Evolutionary conservation across 1,284 basidiomycete species (phyloP), one percentile per base, ranked within the genome.

Genomic region (Ceratobasidium sp.): DNA sequence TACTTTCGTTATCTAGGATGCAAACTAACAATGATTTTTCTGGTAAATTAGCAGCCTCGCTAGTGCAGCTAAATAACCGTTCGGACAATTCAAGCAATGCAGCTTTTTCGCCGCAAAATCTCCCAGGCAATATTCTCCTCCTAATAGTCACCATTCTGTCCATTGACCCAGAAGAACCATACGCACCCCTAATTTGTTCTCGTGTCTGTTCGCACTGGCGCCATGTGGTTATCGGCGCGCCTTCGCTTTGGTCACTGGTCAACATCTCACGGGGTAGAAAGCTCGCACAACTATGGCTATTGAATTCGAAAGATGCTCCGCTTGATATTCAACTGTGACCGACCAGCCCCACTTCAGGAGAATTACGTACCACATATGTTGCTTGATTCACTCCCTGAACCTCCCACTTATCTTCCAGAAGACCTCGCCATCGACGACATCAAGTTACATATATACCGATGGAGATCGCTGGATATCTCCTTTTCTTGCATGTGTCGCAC

Each of bases 381-480:
- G 54, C n/a, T 56, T 20, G 7, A 20, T 20, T 28, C 54, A 20
- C 54, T 5, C 26, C n/a, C 54, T 7, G n/a, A 28, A 20, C 26
- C 26, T 20, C 17, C 26, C 54, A 9, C 7, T 28, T 20, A 6
- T n/a, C 54, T 20, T 28, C 26, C 54, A 20, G 54, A n/a, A 56
- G 7, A 56, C 6, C n/a, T 20, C 17, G 17, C 7, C 26, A 7
- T 28, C 54, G 26, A 20, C 7, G 54, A 56, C 17, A 20, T 56
- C 26, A 56, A 56, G 54, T 56, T 46, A 46, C 54, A 20, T 20
- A 28, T 56, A 6, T 28, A 56, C 26, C 54, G 54, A 20, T 56
- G 54, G 54, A 56, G 26, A 56, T 56, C 54, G 20, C 54, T 56
- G 5, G 54, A 56, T 56, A 56, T 56, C 7, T 56, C 54, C 54